Base-by-base conservation (phyloP, 1,284 basidiomycete species). In the Cryptococcus sp. region DNA sequence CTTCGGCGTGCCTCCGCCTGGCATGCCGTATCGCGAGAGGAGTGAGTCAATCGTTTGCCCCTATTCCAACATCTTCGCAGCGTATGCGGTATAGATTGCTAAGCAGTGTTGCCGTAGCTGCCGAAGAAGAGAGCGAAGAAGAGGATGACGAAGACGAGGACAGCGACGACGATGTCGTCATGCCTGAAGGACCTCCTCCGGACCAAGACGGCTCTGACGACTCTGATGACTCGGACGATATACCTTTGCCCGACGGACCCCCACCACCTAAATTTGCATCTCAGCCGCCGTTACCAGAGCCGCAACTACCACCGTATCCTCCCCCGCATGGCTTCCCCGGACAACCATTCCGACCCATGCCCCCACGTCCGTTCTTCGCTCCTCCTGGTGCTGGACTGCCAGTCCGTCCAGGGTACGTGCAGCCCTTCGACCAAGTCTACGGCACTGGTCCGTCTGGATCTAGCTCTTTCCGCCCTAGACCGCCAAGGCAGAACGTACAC, bases 1-100 rank as follows among this genome's bases (percentile, higher is more conserved):
- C 7, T 94, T 84, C 73, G 94, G 94, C 25, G 91, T 93, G n/a
- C 87, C 94, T 20, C 94, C 94, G 20, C 94, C 94, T 10, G 94
- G 94, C 8, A 91, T 96, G 93, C 92, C 91, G 10, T 97, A 97
- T 76, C 80, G 85, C 50, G 92, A 97, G 73, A 82, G 88, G 79
- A 83, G 90, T 92, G 67, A 78, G 88, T 82, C 13, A 27, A 22
- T 5, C 38, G n/a, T 38, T 38, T 3, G 11, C 50, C 50, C 25
- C 53, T 39, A 11, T 23, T 3, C 41, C 6, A 25, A 3, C 6
- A 25, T 25, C 25, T 3, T 25, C 25, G 25, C 25, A 25, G 25
- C 25, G 25, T 3, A 25, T 6, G 25, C 25, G 10, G 10, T 4
- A 35, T 35, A 3, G 19, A 3, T 45, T n/a, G 25, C 19, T 48